Percentiles rank a stretch among this genome's conserved stretches.
phyloP scores from a whole-genome alignment of 164 flowering plant species.

The Magnolia changhungtana region DNA sequence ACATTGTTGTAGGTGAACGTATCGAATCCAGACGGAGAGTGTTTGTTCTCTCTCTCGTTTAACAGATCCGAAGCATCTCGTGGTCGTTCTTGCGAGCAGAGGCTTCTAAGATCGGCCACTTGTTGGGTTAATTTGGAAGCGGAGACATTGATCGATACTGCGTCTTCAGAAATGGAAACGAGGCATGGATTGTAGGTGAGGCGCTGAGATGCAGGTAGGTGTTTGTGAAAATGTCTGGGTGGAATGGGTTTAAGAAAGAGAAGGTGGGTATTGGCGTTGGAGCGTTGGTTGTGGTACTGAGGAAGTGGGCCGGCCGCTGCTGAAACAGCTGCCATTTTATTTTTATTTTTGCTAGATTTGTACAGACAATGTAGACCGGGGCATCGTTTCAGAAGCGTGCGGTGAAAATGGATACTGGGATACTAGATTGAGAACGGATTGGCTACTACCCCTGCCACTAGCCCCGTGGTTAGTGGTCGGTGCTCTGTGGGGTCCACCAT shows the following conservation, averaged over 20 bases:
- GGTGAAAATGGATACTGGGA: no score
- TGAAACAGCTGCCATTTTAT: constrained; percentile 1
- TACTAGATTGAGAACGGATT: no score
- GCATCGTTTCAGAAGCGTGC: no score
- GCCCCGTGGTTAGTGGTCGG: no score
- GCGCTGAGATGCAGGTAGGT: not conserved
- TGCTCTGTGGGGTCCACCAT: no score
- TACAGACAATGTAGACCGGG: not conserved
- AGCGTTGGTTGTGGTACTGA: not conserved
- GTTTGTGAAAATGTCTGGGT: constrained; percentile 3
- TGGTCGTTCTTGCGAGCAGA: not conserved
- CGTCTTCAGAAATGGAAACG: not conserved
- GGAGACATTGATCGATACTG: not conserved
- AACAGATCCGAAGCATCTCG: not conserved
- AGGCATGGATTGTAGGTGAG: not conserved
- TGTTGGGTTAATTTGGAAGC: not conserved
- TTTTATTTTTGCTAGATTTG: not conserved
- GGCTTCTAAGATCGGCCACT: not conserved
- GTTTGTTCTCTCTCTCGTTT: not conserved
- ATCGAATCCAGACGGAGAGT: not conserved
- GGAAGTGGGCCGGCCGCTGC: not conserved
- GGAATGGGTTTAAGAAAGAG: not conserved
- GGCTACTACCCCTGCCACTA: no score
- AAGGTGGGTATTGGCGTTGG: not conserved
- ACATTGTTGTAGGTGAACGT: constrained; percentile 4